Evolutionary conservation across 2,329 filamentous ascomycete species (phyloP), one percentile per base, ranked within the genome.

Genomic region (Penicillium sp.): DNA sequence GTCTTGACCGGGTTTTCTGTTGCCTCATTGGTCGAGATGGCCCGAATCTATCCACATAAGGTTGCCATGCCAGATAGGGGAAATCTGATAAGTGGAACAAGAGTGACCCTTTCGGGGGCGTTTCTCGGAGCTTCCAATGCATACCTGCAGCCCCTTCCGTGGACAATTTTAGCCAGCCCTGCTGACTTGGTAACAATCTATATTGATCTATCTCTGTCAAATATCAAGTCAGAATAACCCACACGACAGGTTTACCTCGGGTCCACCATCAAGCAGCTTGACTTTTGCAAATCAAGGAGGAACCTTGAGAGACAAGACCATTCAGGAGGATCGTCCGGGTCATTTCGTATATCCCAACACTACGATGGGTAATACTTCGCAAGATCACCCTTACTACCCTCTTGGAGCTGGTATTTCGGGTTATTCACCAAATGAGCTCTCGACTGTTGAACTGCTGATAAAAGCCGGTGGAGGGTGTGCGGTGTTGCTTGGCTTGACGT

Each of bases 351-450:
- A 18, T 18, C 18, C 18, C 18, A 18, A 18, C 18, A 18, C 18
- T 35, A 53, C 51, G 50, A 9, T 36, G 33, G 47, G 11, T 25
- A n/a, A 26, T 25, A 40, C 47, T 26, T 27, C 33, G 29, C 29
- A 32, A 26, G 24, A 63, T 28, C 84, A 90, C 64, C 85, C 85
- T 1, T 90, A 87, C 71, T 89, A 85, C 61, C 87, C 87, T 4
- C 62, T 83, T 24, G 78, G 81, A 45, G 77, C 81, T 34, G 69
- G 74, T 13, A 79, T 91, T 49, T 68, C 76, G 3, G 77, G 75
- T 51, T 90, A 86, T 67, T 69, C 81, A 38, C 77, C 82, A 57
- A 90, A 90, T 64, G 77, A 82, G 50, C 76, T 77, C 61, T 73
- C 76, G 40, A 77, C 85, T 4, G 63, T 76, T 1, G 70, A 76